Evolutionary conservation across 306 rosid species (phyloP), one percentile per base, ranked within the genome.

Genomic region (Vigna mungo): DNA sequence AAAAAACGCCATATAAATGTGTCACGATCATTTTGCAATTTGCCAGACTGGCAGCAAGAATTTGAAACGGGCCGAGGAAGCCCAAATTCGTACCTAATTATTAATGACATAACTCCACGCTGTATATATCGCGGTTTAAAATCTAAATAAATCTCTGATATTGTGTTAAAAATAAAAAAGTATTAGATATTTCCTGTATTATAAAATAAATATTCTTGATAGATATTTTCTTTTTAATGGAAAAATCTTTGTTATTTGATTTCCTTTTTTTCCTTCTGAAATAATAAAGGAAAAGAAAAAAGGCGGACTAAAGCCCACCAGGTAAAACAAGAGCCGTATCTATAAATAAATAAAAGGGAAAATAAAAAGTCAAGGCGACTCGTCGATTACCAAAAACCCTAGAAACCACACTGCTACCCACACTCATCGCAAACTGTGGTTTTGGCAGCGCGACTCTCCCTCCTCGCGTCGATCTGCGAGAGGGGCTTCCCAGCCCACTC

Each of bases 401-500:
- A 78, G 67, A 66, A 34, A 30, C 21, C 23, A 23, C 54, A 70
- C 69, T 18, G 47, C 4, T 16, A 56, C 37, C 3, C 15, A 15
- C 46, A 6, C 47, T 53, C 27, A 53, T 1, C 30, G 16, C 23
- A 7, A 44, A n/a, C 52, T 2, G 30, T 65, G 23, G 3, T 58
- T n/a, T 16, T 61, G 23, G 37, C 58, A 14, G 55, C 62, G 69
- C 27, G 9, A 56, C 74, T 60, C 39, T 2, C 10, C 37, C 3
- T 47, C 41, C 0, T 6, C 30, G 6, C 71, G 44, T 52, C 67
- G 68, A 60, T 63, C 52, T 51, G 14, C 73, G 79, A 68, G 62
- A 78, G 72, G 93, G 89, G 87, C 81, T 74, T 55, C 58, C 11
- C 3, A 48, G 85, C 93, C 89, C 21, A 56, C 72, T 51, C 71